phyloP scores from a whole-genome alignment of 768 basidiomycete genomes.

The Suillus clintonianus region DNA sequence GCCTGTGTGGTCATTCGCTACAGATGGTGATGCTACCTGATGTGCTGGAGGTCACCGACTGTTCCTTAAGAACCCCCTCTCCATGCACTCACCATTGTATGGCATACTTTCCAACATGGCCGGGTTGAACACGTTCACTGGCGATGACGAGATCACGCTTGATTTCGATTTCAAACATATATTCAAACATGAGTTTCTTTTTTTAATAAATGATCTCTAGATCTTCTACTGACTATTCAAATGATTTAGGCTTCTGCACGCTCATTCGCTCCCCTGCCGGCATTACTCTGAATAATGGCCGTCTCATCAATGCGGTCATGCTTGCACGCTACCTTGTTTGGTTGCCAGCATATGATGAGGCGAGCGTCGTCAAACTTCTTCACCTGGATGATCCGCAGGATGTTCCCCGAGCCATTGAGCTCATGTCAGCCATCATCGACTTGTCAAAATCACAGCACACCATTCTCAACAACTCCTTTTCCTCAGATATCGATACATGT shows the following conservation, averaged over 20 bases:
- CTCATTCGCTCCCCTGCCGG: conserved; percentile 6
- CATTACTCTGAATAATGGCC: neutral
- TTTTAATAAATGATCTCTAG: neutral
- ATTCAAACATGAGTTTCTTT: conserved; percentile 16
- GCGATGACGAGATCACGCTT: conserved; percentile 7
- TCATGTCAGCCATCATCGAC: conserved; percentile 15
- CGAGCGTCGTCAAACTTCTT: conserved; percentile 12
- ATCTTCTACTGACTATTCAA: neutral
- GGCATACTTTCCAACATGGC: conserved; percentile 2
- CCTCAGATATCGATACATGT: neutral
- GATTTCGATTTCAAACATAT: conserved; percentile 22
- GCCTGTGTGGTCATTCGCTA: conserved; percentile 13
- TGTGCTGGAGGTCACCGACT: conserved; percentile 7
- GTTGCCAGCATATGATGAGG: neutral
- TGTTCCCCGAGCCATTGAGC: conserved; percentile 32
- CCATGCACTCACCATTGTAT: neutral
- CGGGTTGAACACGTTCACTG: conserved; percentile 18
- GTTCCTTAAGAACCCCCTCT: conserved; percentile 1
- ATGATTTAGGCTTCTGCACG: conserved; percentile 12
- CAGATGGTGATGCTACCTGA: conserved; percentile 16
- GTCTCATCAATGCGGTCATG: neutral
- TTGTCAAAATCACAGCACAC: neutral
- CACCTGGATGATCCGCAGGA: conserved; percentile 33
- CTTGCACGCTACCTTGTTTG: neutral
- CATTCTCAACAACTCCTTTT: neutral